These are phyloP conservation scores for Thymus quinquecostatus DNA, from an alignment of 257 asterid genomes.

Conservation along the genomic window DNA sequence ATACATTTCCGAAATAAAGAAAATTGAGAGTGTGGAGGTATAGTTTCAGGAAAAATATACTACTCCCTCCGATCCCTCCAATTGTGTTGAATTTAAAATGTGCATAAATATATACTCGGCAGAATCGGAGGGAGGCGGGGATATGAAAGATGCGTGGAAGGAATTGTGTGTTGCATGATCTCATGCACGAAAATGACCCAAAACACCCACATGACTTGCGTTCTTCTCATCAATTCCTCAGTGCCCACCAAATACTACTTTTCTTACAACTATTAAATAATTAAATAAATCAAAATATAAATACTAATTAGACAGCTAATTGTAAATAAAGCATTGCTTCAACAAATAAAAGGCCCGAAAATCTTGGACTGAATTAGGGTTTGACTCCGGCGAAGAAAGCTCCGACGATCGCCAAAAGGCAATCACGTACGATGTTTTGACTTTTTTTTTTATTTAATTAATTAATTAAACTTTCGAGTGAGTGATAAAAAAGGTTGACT, in stretches of 20 bases:
- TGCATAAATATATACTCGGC: no score
- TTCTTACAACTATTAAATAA: background rate
- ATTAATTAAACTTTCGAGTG: background rate
- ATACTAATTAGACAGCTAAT: no score
- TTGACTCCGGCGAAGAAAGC: constrained; percentile 3
- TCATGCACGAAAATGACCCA: constrained; percentile 47
- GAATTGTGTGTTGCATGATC: constrained; percentile 13
- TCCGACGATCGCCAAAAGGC: constrained; percentile 2
- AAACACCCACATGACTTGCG: constrained; percentile 48
- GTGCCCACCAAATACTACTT: background rate
- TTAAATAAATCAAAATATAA: no score
- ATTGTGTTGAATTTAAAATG: no score
- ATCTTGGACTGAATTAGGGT: constrained; percentile 8
- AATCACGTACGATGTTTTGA: constrained; percentile 28
- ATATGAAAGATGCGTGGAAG: constrained; percentile 26
- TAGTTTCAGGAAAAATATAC: no score
- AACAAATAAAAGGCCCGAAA: background rate
- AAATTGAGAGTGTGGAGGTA: no score
- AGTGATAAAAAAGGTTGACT: constrained; percentile 43
- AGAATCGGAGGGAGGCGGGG: no score
- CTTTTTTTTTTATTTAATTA: background rate
- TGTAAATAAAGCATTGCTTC: background rate
- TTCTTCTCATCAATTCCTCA: constrained; percentile 17
- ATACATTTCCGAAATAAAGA: no score
- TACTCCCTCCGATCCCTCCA: no score